Conservation (phyloP, 768 basidiomycete genomes). For the Cystobasidium tubakii region DNA sequence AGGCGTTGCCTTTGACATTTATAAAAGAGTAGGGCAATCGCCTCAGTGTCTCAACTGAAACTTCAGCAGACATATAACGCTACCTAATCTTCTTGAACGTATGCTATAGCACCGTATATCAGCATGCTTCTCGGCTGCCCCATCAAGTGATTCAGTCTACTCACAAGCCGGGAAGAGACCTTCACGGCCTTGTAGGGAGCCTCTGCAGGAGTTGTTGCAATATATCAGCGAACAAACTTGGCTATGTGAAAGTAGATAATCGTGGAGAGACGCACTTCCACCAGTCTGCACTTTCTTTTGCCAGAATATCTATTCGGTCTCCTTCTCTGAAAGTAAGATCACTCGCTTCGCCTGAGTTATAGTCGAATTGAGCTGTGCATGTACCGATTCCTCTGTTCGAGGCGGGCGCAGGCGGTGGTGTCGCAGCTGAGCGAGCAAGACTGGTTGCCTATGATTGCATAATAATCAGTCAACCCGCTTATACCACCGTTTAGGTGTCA, state of each 20-base stretch:
- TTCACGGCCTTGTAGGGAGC: constrained; percentile 13
- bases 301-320: constrained; percentile 12
- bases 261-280: constrained; percentile 13
- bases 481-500: too few relatives aligned
- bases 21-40: too few relatives aligned
- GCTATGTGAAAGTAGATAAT: too few relatives aligned
- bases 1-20: too few relatives aligned
- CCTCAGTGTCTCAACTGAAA: too few relatives aligned
- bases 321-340: constrained; percentile 31
- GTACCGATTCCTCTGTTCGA: constrained; percentile 32
- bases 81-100: constrained; percentile 22
- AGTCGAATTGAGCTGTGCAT: constrained; percentile 30
- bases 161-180: constrained; percentile 30
- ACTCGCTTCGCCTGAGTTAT: constrained; percentile 21
- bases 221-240: background rate
- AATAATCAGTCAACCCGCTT: too few relatives aligned
- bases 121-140: background rate
- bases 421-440: background rate
- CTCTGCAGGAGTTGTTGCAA: background rate
- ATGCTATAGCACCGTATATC: background rate
- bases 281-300: constrained; percentile 28
- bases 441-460: background rate
- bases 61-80: too few relatives aligned
- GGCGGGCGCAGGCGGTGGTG: constrained; percentile 8
- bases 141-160: background rate